These are phyloP conservation scores for Acacia melanoxylon DNA, from an alignment of 306 rosid genomes.

Conservation along the genomic window DNA sequence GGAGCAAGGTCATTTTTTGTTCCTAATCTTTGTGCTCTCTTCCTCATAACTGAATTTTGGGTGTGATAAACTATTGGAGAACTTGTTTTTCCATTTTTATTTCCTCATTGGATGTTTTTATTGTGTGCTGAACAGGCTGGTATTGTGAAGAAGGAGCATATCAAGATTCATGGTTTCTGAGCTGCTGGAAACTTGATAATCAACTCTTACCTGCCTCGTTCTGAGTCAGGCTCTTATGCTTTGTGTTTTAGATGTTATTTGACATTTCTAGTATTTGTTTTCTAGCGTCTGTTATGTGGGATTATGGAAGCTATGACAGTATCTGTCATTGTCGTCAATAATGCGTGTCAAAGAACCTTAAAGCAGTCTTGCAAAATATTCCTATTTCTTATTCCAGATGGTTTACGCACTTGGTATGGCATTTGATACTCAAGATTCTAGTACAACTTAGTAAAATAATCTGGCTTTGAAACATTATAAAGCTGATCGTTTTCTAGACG, in stretches of 20 bases:
- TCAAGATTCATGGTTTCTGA: constrained; percentile 70
- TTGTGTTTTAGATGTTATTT: constrained; percentile 30
- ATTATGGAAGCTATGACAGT: constrained; percentile 38
- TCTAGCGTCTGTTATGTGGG: constrained; percentile 40
- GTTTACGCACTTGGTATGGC: neutral
- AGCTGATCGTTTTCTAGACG: neutral
- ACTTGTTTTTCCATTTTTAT: neutral
- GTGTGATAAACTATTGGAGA: neutral
- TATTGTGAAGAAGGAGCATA: constrained; percentile 83
- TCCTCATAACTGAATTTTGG: neutral
- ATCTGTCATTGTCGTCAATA: constrained; percentile 29
- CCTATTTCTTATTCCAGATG: constrained; percentile 11
- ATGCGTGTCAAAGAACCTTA: constrained; percentile 25
- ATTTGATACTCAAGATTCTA: neutral
- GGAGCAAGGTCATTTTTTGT: neutral
- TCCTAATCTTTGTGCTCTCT: neutral
- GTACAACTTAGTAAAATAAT: neutral
- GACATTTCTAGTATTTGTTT: constrained; percentile 29
- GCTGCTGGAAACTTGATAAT: constrained; percentile 38
- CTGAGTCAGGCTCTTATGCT: constrained; percentile 12
- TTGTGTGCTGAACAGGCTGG: constrained; percentile 59
- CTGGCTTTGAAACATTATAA: neutral
- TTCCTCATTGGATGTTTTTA: neutral
- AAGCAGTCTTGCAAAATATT: neutral
- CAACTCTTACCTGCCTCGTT: constrained; percentile 28